phyloP scores from a whole-genome alignment of 2,329 filamentous ascomycete genomes.

The Botrytis cinerea region DNA sequence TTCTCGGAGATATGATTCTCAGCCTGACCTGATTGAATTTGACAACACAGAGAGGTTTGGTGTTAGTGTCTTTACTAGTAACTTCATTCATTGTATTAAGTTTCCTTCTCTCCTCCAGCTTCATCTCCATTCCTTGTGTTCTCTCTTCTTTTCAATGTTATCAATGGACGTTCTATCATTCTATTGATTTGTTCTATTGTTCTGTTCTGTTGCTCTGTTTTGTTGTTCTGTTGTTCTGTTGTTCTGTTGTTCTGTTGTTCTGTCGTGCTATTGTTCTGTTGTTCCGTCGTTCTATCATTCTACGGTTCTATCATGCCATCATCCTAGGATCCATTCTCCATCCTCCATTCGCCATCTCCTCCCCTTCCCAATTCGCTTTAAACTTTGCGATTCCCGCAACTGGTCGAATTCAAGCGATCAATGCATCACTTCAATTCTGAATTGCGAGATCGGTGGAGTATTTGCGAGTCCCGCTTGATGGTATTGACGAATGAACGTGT shows the following conservation, averaged over 20 bases:
- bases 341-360: too few species aligned
- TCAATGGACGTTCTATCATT: not conserved
- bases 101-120: too few species aligned
- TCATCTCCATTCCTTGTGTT: not conserved
- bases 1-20: not conserved
- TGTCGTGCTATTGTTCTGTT: too few species aligned
- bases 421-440: not conserved
- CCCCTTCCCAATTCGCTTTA: not conserved
- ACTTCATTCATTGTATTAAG: too few species aligned
- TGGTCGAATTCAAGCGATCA: not conserved
- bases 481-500: not conserved
- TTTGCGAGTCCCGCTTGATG: not conserved
- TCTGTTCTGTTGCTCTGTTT: too few species aligned
- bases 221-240: too few species aligned
- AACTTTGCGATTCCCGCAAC: not conserved
- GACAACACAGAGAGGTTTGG: not conserved
- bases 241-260: not conserved
- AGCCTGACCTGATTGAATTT: not conserved
- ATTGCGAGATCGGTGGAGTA: not conserved
- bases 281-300: not conserved
- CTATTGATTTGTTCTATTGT: too few species aligned
- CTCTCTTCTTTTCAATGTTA: not conserved
- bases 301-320: not conserved
- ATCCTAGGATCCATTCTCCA: too few species aligned
- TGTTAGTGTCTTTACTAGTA: not conserved